Percentiles rank a stretch among this genome's conserved stretches.
Evolutionary conservation across 1,284 basidiomycete species (phyloP).

Genomic region (Meripilus lineatus): DNA sequence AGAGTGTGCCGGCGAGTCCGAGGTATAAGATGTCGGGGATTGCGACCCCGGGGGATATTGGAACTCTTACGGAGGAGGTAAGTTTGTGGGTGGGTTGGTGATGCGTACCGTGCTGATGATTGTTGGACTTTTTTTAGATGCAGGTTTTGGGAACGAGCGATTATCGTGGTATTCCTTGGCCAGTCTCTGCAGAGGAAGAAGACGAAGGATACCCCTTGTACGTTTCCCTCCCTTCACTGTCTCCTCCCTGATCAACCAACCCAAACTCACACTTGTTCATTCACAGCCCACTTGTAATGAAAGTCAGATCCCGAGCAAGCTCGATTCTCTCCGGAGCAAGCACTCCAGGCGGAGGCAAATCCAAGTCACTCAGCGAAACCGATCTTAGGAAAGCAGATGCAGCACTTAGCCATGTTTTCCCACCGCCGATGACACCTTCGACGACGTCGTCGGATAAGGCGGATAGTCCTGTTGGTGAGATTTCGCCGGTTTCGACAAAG

Average conservation of each 20-base stretch:
- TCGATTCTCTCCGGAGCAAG: constrained; percentile 84
- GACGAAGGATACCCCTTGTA: constrained; percentile 91
- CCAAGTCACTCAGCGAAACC: constrained; percentile 75
- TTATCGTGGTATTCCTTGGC: constrained; percentile 80
- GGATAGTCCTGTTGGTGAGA: not conserved
- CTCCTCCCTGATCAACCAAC: too few species aligned
- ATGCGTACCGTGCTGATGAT: not conserved
- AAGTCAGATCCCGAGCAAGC: constrained; percentile 82
- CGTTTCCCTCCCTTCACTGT: too few species aligned
- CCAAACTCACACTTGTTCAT: not conserved
- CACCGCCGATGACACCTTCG: constrained; percentile 21
- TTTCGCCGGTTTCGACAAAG: not conserved
- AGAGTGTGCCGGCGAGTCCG: constrained; percentile 86
- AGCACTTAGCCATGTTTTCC: constrained; percentile 73
- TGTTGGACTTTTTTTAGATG: constrained; percentile 49
- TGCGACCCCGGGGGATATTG: constrained; percentile 89
- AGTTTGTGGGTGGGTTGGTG: constrained; percentile 11
- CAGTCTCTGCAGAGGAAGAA: constrained; percentile 65
- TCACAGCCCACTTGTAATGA: constrained; percentile 82
- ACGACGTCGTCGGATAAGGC: constrained; percentile 21
- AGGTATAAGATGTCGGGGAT: constrained; percentile 64
- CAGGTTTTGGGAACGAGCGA: constrained; percentile 82
- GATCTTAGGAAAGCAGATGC: constrained; percentile 83
- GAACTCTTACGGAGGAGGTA: constrained; percentile 90
- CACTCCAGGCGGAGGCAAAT: constrained; percentile 79